Evolutionary conservation across 768 basidiomycete species (phyloP), one percentile per base, ranked within the genome.

Genomic region (Boletus sp.): DNA sequence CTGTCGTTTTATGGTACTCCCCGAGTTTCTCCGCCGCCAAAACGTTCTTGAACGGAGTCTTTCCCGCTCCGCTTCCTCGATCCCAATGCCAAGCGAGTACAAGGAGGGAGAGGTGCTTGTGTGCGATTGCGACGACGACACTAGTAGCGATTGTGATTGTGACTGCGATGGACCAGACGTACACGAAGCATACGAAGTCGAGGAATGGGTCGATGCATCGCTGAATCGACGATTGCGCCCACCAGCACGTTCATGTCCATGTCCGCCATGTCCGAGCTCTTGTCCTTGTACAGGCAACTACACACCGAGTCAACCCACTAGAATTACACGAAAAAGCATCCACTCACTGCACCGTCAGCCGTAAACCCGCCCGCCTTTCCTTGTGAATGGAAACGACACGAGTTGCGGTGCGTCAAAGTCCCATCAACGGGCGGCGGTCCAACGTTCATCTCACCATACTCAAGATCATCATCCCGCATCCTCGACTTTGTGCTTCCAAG

Each of bases 41-140:
- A 67, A 62, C 5, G 58, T 46, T 20, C 53, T 68, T 14, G 62
- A 61, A 30, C 63, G 65, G 29, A 55, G 58, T 10, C 48, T 55
- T 42, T 67, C 65, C 17, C 67, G 64, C 37, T 68, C 67, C 7
- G 49, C 49, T 18, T 62, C 68, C 36, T 67, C 67, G 5, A 69
- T 57, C 9, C 65, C 67, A 14, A 68, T 56, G 1, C 67, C 67
- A 1, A 68, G 56, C 2, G 62, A 64, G n/a, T 17, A 32, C 39
- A 67, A 30, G 3, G 67, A 67, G 37, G 59, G 59, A n/a, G 36
- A 59, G 2, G 64, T 58, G 8, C 55, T 62, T 14, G 55, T 41
- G 10, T 67, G 42, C 10, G 60, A 67, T 14, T 57, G 54, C 5
- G 65, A 67, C 9, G 66, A 18, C 5, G 61, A 56, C 42, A 62